Conservation (phyloP, 2,329 filamentous ascomycete species). For the Phialophora macrospora region DNA sequence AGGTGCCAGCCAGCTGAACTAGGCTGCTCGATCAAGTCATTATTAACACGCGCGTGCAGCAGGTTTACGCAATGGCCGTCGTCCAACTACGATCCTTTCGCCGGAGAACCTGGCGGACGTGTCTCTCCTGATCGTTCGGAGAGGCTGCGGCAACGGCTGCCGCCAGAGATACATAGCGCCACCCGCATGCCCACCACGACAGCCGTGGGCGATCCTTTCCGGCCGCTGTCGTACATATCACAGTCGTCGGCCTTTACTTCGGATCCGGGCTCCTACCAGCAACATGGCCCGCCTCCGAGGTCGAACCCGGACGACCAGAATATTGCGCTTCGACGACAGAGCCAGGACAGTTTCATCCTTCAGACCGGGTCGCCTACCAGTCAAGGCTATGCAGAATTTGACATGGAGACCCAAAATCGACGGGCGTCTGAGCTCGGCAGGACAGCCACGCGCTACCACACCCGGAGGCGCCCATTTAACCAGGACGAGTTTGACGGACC, state of each 20-base stretch:
- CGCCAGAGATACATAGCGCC: conserved; percentile 32
- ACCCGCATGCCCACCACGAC: conserved; percentile 26
- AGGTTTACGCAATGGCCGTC: conserved; percentile 31
- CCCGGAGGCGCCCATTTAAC: conserved; percentile 64
- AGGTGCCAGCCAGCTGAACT: conserved; percentile 11
- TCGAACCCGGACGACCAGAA: conserved; percentile 32
- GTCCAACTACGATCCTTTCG: conserved; percentile 32
- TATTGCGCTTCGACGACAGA: conserved; percentile 36
- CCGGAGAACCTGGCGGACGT: conserved; percentile 30
- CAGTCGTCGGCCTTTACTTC: conserved; percentile 30
- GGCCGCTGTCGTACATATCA: conserved; percentile 32
- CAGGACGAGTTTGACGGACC: conserved; percentile 89
- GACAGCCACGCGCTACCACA: conserved; percentile 34
- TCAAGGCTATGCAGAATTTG: conserved; percentile 38
- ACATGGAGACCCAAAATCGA: conserved; percentile 35
- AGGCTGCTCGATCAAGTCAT: neutral
- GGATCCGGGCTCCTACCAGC: conserved; percentile 30
- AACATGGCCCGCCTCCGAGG: conserved; percentile 26
- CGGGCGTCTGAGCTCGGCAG: conserved; percentile 34
- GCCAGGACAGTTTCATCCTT: conserved; percentile 37
- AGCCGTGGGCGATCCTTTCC: conserved; percentile 30
- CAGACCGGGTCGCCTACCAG: conserved; percentile 37
- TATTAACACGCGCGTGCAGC: conserved; percentile 15
- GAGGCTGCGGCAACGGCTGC: conserved; percentile 30
- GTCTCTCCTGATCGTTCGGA: conserved; percentile 33